Conservation (phyloP, 345 rosid genomes). For the Eucalyptus polyanthemos region DNA sequence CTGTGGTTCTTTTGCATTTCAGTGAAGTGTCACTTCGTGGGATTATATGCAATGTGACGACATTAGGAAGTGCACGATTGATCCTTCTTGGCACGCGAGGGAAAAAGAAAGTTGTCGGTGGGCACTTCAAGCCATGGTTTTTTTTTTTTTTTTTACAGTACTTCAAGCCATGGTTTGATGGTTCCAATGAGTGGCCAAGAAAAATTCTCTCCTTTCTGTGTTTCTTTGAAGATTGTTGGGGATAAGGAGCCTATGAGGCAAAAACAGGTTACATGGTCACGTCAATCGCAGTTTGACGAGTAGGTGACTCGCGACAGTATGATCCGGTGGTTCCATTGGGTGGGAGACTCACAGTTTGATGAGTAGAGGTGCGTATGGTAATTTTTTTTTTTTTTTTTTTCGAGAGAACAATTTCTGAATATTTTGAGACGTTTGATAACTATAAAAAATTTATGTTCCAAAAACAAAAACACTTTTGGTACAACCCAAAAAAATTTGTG, state of each 20-base stretch:
- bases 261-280: not conserved
- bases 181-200: not conserved
- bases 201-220: not conserved
- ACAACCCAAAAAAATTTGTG: no score
- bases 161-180: not conserved
- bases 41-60: not conserved
- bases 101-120: not conserved
- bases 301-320: not conserved
- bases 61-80: not conserved
- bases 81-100: not conserved
- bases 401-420: no score
- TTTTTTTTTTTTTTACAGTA: no score
- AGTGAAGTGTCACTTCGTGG: not conserved
- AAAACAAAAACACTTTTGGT: no score
- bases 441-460: no score
- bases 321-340: not conserved
- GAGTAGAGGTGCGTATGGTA: no score
- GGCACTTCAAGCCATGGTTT: not conserved
- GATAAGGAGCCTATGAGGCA: not conserved
- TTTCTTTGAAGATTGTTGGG: not conserved
- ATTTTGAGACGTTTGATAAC: accelerated
- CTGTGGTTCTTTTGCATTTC: not conserved
- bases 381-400: accelerated
- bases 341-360: not conserved
- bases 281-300: not conserved